These are phyloP conservation scores for Xanthoconium separans DNA, from an alignment of 1,284 basidiomycete genomes.

Conservation along the genomic window DNA sequence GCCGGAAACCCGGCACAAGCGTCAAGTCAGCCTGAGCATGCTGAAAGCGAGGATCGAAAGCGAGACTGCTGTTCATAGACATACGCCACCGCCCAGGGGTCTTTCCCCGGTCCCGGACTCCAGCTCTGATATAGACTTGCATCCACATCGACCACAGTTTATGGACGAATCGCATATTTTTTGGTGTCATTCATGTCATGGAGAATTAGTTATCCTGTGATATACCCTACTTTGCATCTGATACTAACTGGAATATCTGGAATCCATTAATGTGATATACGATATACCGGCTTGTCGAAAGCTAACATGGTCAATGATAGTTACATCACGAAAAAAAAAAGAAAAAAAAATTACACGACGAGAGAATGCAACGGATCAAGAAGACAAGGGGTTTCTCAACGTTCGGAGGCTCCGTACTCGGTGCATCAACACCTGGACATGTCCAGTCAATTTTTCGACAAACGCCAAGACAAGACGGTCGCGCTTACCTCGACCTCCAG, in stretches of 20 bases:
- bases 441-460: constrained; percentile 6
- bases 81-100: constrained; percentile 45
- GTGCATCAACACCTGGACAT: constrained; percentile 56
- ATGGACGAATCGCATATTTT: constrained; percentile 82
- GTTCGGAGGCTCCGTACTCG: constrained; percentile 59
- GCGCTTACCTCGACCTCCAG: constrained; percentile 67
- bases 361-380: constrained; percentile 12
- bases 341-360: background rate
- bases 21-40: constrained; percentile 82
- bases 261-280: constrained; percentile 27
- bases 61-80: constrained; percentile 48
- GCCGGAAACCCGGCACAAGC: constrained; percentile 78
- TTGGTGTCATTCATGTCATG: constrained; percentile 79
- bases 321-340: background rate
- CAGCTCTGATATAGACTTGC: constrained; percentile 14
- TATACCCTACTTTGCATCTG: constrained; percentile 11
- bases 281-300: constrained; percentile 6
- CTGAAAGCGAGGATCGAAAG: constrained; percentile 87
- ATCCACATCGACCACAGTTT: constrained; percentile 57
- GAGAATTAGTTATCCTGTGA: constrained; percentile 75
- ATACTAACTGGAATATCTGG: constrained; percentile 6
- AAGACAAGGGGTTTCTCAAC: constrained; percentile 44
- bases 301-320: constrained; percentile 5
- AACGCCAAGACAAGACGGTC: background rate
- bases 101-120: constrained; percentile 48